A percentile compares a stretch with the other conserved stretches of the same genome.
Conservation (phyloP, 345 rosid genomes). For the Aurinia saxatilis region DNA sequence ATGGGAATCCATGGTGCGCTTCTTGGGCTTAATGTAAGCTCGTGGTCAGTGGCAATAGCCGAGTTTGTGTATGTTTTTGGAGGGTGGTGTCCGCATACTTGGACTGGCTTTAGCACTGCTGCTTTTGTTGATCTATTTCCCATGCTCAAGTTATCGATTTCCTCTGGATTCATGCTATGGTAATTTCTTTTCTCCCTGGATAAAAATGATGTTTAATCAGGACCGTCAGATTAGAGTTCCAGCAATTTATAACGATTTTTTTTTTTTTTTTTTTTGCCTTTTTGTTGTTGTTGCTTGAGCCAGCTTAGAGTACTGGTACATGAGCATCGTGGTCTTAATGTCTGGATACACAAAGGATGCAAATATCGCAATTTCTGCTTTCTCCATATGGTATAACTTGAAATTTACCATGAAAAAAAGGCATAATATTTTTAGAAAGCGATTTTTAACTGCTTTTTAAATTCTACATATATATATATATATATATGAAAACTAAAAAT, state of each 20-base stretch:
- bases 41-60: constrained; percentile 38
- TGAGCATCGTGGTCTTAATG: constrained; percentile 51
- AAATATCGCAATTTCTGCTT: constrained; percentile 51
- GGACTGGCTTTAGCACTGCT: constrained; percentile 50
- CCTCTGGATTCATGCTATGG: constrained; percentile 65
- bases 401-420: not conserved
- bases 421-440: too few species aligned
- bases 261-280: not conserved
- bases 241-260: not conserved
- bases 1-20: constrained; percentile 50
- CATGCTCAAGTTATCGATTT: constrained; percentile 43
- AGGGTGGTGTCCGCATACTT: constrained; percentile 56
- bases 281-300: not conserved
- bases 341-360: constrained; percentile 76
- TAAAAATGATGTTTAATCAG: not conserved
- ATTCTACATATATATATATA: too few species aligned
- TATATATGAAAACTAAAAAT: not conserved
- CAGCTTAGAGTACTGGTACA: constrained; percentile 84
- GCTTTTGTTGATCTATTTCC: constrained; percentile 43
- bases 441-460: too few species aligned
- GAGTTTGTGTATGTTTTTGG: constrained; percentile 46
- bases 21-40: constrained; percentile 36
- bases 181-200: not conserved
- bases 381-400: constrained; percentile 68
- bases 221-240: too few species aligned